phyloP scores from a whole-genome alignment of 2,329 filamentous ascomycete genomes.

The Fusarium sp. region DNA sequence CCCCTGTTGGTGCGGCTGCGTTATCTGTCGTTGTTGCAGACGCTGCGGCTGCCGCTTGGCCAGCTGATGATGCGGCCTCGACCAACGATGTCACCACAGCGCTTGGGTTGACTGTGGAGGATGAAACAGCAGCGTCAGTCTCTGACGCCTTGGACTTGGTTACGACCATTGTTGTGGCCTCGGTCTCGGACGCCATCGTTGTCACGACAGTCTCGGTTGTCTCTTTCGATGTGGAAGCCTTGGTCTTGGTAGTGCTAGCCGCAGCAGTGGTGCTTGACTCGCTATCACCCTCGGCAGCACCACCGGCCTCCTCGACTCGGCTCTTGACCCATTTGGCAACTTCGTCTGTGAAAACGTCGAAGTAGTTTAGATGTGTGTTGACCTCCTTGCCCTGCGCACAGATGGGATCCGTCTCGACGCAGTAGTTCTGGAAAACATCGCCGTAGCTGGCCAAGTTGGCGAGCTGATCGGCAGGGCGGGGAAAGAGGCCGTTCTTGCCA shows the following conservation, averaged over 20 bases:
- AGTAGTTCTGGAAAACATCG: conserved; percentile 9
- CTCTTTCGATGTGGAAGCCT: neutral
- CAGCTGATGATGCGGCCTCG: conserved; percentile 9
- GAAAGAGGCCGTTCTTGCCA: conserved; percentile 13
- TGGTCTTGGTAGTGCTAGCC: conserved; percentile 6
- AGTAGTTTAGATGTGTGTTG: conserved; percentile 23
- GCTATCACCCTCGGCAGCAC: neutral
- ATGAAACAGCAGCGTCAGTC: neutral
- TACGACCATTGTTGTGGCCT: neutral
- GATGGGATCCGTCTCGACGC: conserved; percentile 21
- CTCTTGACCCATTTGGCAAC: conserved; percentile 18
- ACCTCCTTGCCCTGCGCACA: conserved; percentile 9
- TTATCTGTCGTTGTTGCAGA: conserved; percentile 12
- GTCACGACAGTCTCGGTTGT: neutral
- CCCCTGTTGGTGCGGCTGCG: conserved; percentile 8
- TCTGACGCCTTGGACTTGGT: neutral
- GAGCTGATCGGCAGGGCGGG: conserved; percentile 15
- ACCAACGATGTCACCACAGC: conserved; percentile 2
- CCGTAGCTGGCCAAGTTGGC: conserved; percentile 16
- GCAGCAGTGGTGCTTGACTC: neutral
- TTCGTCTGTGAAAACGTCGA: conserved; percentile 16
- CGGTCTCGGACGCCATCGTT: neutral
- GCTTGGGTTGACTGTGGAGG: neutral
- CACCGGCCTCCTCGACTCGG: conserved; percentile 3
- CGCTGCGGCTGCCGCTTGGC: conserved; percentile 1